Evolutionary conservation across 23 red algal genomes (phyloP).

Genomic region (Rhodosorus marinus): DNA sequence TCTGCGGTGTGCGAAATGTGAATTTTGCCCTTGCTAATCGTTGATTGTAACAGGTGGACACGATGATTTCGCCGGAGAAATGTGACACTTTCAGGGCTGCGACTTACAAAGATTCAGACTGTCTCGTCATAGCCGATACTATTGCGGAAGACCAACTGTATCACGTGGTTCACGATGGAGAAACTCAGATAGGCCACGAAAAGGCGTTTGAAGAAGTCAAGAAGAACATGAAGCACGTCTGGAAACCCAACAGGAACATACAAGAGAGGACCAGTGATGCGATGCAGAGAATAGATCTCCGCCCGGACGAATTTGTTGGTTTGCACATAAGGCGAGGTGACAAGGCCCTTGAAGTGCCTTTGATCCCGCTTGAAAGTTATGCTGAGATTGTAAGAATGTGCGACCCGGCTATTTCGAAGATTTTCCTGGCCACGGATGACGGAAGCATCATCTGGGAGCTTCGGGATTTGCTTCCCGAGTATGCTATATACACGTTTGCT

Average conservation of each 20-base stretch:
- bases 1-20: neutral
- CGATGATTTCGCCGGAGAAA: no score
- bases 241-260: neutral
- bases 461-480: slow-evolving; percentile 5
- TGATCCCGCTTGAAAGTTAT: slow-evolving; percentile 15
- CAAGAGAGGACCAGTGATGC: neutral
- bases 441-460: slow-evolving; percentile 1
- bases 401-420: neutral
- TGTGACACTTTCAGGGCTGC: no score
- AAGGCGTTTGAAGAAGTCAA: neutral
- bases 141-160: no score
- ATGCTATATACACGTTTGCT: no score
- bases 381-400: slow-evolving; percentile 3
- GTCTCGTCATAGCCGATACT: no score
- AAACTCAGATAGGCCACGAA: neutral
- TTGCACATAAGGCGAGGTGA: slow-evolving; percentile 47
- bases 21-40: neutral
- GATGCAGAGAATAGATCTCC: neutral
- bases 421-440: slow-evolving; percentile 48
- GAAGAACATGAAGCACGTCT: neutral
- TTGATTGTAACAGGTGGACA: neutral
- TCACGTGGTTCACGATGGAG: neutral
- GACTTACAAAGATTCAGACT: no score
- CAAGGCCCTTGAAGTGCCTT: slow-evolving; percentile 21
- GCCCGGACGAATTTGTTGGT: slow-evolving; percentile 14